Conservation (phyloP, 768 basidiomycete species). For the Astraeus odoratus region DNA sequence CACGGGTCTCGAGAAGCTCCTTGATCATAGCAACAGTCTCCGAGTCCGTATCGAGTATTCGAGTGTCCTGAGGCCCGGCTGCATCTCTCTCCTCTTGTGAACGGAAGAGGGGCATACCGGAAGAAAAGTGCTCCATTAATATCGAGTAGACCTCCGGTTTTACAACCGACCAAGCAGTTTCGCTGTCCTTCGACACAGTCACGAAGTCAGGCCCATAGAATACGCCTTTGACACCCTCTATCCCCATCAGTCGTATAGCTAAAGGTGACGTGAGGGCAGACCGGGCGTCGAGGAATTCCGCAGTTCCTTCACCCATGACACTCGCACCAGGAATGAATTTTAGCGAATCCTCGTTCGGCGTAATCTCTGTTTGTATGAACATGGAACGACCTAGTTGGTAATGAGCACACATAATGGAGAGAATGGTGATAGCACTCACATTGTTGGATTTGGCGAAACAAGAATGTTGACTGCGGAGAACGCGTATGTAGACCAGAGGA, state of each 20-base stretch:
- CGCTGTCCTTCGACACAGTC: constrained; percentile 86
- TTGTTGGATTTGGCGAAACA: constrained; percentile 10
- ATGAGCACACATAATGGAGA: not conserved
- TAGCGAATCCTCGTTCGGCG: constrained; percentile 94
- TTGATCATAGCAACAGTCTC: constrained; percentile 99
- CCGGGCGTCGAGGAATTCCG: constrained; percentile 90
- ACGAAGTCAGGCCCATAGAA: constrained; percentile 99
- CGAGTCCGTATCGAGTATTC: constrained; percentile 88
- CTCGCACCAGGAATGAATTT: constrained; percentile 94
- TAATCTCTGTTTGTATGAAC: constrained; percentile 98
- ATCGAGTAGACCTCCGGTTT: constrained; percentile 96
- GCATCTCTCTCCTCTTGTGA: constrained; percentile 71
- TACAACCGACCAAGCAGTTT: constrained; percentile 79
- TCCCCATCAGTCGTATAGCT: constrained; percentile 91
- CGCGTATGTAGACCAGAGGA: constrained; percentile 25
- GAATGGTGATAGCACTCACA: constrained; percentile 23
- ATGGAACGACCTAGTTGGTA: constrained; percentile 62
- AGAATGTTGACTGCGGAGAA: constrained; percentile 6
- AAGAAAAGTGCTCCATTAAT: constrained; percentile 96
- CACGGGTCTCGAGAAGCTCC: constrained; percentile 89
- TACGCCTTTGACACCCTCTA: constrained; percentile 82
- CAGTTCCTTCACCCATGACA: constrained; percentile 84
- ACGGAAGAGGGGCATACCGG: constrained; percentile 81
- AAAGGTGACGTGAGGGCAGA: constrained; percentile 86
- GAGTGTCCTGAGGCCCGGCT: constrained; percentile 89